Conservation (phyloP, 257 asterid species). For the Solanum appendiculatum region DNA sequence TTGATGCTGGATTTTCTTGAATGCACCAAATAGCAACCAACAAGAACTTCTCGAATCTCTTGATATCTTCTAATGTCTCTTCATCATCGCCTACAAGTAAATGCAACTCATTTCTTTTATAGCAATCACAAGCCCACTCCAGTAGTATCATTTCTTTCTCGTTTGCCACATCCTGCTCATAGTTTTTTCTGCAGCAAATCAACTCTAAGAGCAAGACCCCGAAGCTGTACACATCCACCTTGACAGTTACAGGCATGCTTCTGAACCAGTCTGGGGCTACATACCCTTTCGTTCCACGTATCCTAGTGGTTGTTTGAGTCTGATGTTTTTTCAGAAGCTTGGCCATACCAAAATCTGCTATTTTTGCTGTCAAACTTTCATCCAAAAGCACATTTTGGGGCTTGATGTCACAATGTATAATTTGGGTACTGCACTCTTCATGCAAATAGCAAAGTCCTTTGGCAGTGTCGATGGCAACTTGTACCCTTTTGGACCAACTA, state of each 20-base stretch:
- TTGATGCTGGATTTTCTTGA: constrained; percentile 25
- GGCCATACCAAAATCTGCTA: background rate
- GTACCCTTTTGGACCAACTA: constrained; percentile 14
- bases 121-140: background rate
- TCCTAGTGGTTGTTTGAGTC: background rate
- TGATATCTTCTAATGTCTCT: background rate
- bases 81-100: background rate
- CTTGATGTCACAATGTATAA: constrained; percentile 11
- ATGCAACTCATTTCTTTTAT: background rate
- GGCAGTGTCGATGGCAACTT: constrained; percentile 18
- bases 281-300: background rate
- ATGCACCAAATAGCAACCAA: constrained; percentile 25
- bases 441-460: constrained; percentile 28
- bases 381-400: background rate
- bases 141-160: background rate
- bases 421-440: constrained; percentile 29
- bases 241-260: background rate
- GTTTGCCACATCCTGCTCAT: background rate
- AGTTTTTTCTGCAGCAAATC: background rate
- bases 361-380: background rate
- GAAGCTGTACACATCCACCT: background rate
- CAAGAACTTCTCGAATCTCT: constrained; percentile 9
- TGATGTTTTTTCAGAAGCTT: background rate
- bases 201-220: background rate
- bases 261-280: background rate